phyloP scores from a whole-genome alignment of 2,329 filamentous ascomycete species.

The Alternaria infectoria region DNA sequence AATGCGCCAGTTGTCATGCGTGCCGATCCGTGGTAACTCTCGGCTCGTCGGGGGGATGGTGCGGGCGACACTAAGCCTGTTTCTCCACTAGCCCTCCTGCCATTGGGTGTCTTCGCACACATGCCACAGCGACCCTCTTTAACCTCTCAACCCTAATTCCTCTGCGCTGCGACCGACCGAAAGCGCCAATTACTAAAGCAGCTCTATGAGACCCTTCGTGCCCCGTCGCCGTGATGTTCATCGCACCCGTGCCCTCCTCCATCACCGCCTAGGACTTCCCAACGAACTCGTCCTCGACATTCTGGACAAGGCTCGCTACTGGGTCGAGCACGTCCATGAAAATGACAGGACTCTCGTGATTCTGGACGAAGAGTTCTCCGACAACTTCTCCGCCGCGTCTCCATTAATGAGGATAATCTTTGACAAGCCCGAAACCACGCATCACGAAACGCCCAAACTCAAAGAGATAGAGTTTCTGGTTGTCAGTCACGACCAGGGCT shows the following conservation, averaged over 20 bases:
- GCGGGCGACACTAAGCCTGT: conserved; percentile 23
- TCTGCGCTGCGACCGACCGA: conserved; percentile 11
- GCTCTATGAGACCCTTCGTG: not conserved
- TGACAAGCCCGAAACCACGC: not conserved
- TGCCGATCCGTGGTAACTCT: conserved; percentile 10
- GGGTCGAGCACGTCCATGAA: not conserved
- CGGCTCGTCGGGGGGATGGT: conserved; percentile 19
- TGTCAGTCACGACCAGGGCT: conserved; percentile 31
- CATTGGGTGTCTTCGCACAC: conserved; percentile 9
- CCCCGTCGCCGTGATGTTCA: not conserved
- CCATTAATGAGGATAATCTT: conserved; percentile 10
- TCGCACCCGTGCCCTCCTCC: conserved; percentile 8
- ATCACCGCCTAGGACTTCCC: conserved; percentile 13
- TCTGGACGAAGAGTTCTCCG: conserved; percentile 7
- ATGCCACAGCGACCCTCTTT: conserved; percentile 9
- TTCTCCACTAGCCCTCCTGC: conserved; percentile 9
- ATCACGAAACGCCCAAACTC: conserved; percentile 6
- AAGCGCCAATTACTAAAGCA: not conserved
- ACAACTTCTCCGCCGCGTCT: conserved; percentile 9
- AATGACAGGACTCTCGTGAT: not conserved
- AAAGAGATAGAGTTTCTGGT: conserved; percentile 23
- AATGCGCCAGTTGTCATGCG: conserved; percentile 6
- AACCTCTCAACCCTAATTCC: conserved; percentile 11
- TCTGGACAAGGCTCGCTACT: conserved; percentile 25
- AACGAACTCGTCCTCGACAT: conserved; percentile 22